Percentiles rank a stretch among this genome's conserved stretches.
Evolutionary conservation across 2,329 filamentous ascomycete genomes (phyloP).

Genomic region (Colletotrichum sojae): DNA sequence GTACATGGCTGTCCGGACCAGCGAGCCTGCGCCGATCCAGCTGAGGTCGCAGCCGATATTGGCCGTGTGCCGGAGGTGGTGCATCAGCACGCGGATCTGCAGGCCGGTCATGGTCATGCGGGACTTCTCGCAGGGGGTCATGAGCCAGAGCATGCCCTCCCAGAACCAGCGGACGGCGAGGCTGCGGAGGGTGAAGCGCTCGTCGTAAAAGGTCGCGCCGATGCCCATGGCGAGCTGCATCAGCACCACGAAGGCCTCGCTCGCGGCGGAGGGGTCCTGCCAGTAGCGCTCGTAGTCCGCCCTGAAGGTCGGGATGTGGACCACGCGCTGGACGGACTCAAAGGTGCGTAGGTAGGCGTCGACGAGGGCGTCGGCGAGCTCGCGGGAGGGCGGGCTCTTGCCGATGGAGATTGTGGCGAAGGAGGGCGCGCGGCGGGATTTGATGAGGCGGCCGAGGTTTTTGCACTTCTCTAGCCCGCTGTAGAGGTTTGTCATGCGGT

Average conservation of each 20-base stretch:
- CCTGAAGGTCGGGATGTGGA: slow-evolving; percentile 71
- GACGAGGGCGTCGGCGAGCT: slow-evolving; percentile 65
- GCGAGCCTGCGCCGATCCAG: slow-evolving; percentile 65
- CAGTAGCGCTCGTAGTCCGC: slow-evolving; percentile 67
- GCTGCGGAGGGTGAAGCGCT: slow-evolving; percentile 57
- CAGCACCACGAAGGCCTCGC: slow-evolving; percentile 63
- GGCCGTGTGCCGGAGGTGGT: slow-evolving; percentile 63
- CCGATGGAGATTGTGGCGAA: slow-evolving; percentile 55
- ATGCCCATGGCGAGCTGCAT: slow-evolving; percentile 69
- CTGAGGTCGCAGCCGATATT: slow-evolving; percentile 64
- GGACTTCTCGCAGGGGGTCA: slow-evolving; percentile 62
- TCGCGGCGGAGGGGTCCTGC: slow-evolving; percentile 57
- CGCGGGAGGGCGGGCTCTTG: slow-evolving; percentile 53
- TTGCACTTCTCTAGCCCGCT: slow-evolving; percentile 57
- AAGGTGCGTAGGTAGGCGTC: slow-evolving; percentile 68
- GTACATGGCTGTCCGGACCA: slow-evolving; percentile 68
- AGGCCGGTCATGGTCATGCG: slow-evolving; percentile 63
- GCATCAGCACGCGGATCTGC: slow-evolving; percentile 67
- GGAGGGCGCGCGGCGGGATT: slow-evolving; percentile 54
- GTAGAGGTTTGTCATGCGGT: slow-evolving; percentile 50
- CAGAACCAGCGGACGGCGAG: slow-evolving; percentile 65
- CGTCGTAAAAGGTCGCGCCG: slow-evolving; percentile 63
- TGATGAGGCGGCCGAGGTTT: slow-evolving; percentile 56
- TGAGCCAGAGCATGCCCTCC: slow-evolving; percentile 67
- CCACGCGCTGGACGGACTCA: slow-evolving; percentile 69